A percentile compares a stretch with the other conserved stretches of the same genome.
Conservation (phyloP, 2,329 filamentous ascomycete genomes). For the Aspergillus udagawae region DNA sequence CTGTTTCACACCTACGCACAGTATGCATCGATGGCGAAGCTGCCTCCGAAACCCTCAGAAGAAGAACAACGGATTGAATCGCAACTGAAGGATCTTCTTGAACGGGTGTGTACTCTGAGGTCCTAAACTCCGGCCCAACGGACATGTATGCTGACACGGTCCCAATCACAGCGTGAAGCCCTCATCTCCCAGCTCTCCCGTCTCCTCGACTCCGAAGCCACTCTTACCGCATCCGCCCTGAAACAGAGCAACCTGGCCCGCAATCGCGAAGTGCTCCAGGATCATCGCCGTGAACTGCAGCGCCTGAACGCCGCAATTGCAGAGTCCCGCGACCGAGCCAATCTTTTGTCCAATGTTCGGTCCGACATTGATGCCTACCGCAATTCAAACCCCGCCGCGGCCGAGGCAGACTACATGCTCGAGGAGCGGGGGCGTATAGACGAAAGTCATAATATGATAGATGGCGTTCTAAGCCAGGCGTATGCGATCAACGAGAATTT, state of each 20-base stretch:
- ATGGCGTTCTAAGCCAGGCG: conserved; percentile 87
- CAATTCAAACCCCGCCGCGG: conserved; percentile 71
- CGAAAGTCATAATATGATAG: conserved; percentile 81
- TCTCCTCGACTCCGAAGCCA: conserved; percentile 87
- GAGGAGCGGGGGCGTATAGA: conserved; percentile 83
- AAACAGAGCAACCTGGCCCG: conserved; percentile 95
- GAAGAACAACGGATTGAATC: conserved; percentile 77
- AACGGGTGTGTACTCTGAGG: conserved; percentile 33
- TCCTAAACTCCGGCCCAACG: neutral
- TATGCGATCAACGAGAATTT: conserved; percentile 97
- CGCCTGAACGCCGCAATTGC: conserved; percentile 70
- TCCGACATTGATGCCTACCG: conserved; percentile 90
- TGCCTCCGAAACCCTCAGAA: conserved; percentile 77
- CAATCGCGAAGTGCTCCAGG: conserved; percentile 81
- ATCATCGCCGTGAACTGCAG: conserved; percentile 78
- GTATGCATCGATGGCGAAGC: conserved; percentile 73
- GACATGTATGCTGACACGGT: neutral
- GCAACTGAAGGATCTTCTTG: conserved; percentile 78
- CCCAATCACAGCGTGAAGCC: conserved; percentile 63
- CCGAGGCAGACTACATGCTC: conserved; percentile 96
- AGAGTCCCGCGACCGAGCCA: conserved; percentile 78
- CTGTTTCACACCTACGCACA: conserved; percentile 73
- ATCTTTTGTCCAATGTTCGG: conserved; percentile 84
- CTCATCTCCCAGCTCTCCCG: conserved; percentile 79
- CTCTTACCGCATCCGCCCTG: conserved; percentile 82